A percentile compares a stretch with the other conserved stretches of the same genome.
These are phyloP conservation scores for Curvularia sp. DNA, from an alignment of 2,329 filamentous ascomycete species.

Conservation along the genomic window DNA sequence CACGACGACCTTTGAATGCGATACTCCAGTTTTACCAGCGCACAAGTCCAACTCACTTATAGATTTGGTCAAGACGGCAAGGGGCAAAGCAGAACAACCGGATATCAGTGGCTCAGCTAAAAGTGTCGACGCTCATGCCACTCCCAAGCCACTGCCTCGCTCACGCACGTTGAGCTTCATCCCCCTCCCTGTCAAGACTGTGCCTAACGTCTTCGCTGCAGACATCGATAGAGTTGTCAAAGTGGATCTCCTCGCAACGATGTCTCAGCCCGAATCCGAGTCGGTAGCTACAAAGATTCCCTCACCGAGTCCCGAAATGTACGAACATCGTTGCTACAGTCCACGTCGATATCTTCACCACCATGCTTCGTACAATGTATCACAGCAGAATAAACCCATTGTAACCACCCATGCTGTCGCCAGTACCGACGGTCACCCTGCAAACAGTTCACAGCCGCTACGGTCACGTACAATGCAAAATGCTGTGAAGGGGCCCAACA, in stretches of 20 bases:
- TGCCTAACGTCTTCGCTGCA: constrained; percentile 14
- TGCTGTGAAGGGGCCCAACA: constrained; percentile 25
- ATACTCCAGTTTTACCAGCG: constrained; percentile 19
- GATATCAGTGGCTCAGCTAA: background rate
- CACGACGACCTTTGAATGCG: constrained; percentile 9
- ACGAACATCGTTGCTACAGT: constrained; percentile 31
- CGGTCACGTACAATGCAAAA: constrained; percentile 44
- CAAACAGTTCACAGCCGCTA: constrained; percentile 25
- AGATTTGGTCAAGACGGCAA: background rate
- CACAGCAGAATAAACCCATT: constrained; percentile 30
- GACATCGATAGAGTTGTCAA: constrained; percentile 17
- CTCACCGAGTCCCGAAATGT: constrained; percentile 34
- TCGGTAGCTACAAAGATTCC: constrained; percentile 38
- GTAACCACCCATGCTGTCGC: constrained; percentile 26
- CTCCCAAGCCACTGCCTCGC: constrained; percentile 33
- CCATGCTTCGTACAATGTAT: constrained; percentile 23
- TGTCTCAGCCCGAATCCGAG: constrained; percentile 15
- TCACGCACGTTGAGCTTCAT: constrained; percentile 46
- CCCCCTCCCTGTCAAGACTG: constrained; percentile 32
- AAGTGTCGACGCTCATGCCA: constrained; percentile 20
- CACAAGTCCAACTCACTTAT: constrained; percentile 10
- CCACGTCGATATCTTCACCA: constrained; percentile 34
- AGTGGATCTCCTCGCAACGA: constrained; percentile 2
- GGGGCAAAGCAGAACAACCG: constrained; percentile 1
- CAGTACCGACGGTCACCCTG: constrained; percentile 15